A percentile compares a stretch with the other conserved stretches of the same genome.
phyloP scores from a whole-genome alignment of 2,329 filamentous ascomycete species.

The Clarireedia hainanense region DNA sequence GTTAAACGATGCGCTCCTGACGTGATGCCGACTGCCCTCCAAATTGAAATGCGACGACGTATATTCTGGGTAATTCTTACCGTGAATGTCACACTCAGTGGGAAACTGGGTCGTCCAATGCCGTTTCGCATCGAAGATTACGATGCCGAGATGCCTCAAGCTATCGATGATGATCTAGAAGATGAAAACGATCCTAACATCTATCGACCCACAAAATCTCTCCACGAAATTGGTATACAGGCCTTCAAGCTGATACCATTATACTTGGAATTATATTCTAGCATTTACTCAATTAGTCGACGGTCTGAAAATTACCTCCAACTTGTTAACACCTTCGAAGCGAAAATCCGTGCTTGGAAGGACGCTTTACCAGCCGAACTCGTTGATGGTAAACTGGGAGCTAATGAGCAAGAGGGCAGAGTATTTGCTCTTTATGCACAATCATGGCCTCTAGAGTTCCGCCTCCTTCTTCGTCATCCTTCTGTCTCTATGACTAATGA shows the following conservation, averaged over 20 bases:
- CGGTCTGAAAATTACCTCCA: conserved; percentile 55
- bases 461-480: conserved; percentile 53
- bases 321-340: conserved; percentile 57
- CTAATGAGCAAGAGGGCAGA: conserved; percentile 35
- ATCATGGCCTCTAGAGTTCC: conserved; percentile 48
- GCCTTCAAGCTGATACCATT: conserved; percentile 58
- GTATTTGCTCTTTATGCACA: conserved; percentile 48
- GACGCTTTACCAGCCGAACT: conserved; percentile 56
- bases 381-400: conserved; percentile 34
- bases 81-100: conserved; percentile 60
- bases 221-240: conserved; percentile 58
- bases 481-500: conserved; percentile 50
- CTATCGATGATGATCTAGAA: conserved; percentile 62
- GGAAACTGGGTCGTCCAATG: conserved; percentile 72
- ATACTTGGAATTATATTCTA: conserved; percentile 66
- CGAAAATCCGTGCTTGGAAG: conserved; percentile 54
- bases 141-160: conserved; percentile 68
- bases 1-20: conserved; percentile 47
- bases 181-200: conserved; percentile 55
- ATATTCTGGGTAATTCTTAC: conserved; percentile 67
- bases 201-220: conserved; percentile 49
- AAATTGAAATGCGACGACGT: conserved; percentile 70
- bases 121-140: conserved; percentile 66
- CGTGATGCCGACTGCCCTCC: conserved; percentile 42
- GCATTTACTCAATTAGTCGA: conserved; percentile 63